These are phyloP conservation scores for Saturnispora halmiae DNA, from an alignment of 805 yeast genomes.

Conservation along the genomic window DNA sequence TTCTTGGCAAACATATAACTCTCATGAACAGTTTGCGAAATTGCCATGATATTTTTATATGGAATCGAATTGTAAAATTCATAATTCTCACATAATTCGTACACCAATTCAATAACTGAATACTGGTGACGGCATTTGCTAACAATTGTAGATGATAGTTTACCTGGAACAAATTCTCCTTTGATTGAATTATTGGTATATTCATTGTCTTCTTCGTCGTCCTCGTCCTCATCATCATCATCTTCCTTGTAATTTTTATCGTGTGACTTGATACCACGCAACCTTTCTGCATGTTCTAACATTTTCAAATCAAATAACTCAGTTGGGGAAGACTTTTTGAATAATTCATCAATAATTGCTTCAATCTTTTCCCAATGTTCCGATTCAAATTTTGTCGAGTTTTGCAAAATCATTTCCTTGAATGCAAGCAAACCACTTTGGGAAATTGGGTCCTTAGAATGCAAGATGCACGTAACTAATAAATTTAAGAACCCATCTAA, in stretches of 20 bases:
- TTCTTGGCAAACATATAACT: constrained; percentile 78
- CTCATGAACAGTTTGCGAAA: constrained; percentile 51
- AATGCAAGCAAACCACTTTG: constrained; percentile 89
- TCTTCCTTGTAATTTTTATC: constrained; percentile 19
- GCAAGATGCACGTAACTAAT: constrained; percentile 82
- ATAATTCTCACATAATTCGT: constrained; percentile 68
- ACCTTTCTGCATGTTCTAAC: constrained; percentile 21
- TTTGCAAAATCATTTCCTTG: constrained; percentile 68
- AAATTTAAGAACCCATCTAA: constrained; percentile 72
- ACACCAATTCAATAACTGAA: constrained; percentile 75
- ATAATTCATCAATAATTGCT: constrained; percentile 55
- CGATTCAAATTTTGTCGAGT: constrained; percentile 51
- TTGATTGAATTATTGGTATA: constrained; percentile 11
- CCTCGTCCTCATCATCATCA: constrained; percentile 8
- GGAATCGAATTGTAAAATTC: constrained; percentile 64
- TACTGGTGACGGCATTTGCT: constrained; percentile 88
- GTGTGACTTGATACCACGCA: constrained; percentile 12
- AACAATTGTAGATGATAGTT: constrained; percentile 56
- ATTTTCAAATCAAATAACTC: constrained; percentile 61
- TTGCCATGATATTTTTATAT: constrained; percentile 45
- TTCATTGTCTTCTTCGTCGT: constrained; percentile 7
- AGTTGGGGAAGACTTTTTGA: constrained; percentile 74
- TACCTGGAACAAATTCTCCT: constrained; percentile 23
- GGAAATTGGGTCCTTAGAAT: constrained; percentile 94
- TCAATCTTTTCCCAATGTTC: constrained; percentile 71